Base-by-base conservation (phyloP, 1,139 yeast genomes). In the Arxiozyma bovina region DNA sequence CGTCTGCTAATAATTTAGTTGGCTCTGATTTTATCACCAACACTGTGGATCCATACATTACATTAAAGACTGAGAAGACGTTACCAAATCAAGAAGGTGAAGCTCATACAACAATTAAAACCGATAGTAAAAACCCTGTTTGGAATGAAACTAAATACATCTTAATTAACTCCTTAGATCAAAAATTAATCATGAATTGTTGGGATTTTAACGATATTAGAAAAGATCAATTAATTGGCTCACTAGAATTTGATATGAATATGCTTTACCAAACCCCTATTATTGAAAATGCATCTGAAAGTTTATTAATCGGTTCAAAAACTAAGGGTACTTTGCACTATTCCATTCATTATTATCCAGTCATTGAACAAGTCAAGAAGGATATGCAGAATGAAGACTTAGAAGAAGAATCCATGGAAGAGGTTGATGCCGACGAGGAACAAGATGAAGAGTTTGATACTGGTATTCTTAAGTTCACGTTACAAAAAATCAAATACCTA, bases 401-500 rank as follows among this genome's bases (percentile, higher is more conserved):
- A 38, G 50, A 52, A 7, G 45, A 52, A 5, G 51, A 50, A 17
- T 55, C 50, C 23, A 42, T 48, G 18, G 55, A 53, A 5, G 54
- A 54, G 30, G 53, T 55, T 23, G 53, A 54, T 9, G 52, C 52
- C 23, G 52, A 55, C 23, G 56, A 52, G n/a, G 57, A 63, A 41
- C 60, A 63, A n/a, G 68, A 62, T 9, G 58, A 60, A 30, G 68
- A 81, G 54, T 70, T 82, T 8, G 87, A 84, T 63, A 80, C 81
- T 54, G 94, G 93, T 73, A 81, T 86, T 56, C 73, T 85, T 71
- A 85, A 84, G 65, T 70, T 93, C 54, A 79, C 81, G 25, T 75
- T 93, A 55, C 85, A 85, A 61, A 85, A 83, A 62, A 93, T 90
- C 49, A 80, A 80, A 60, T 80, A 83, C 55, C 77, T 93, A 66